These are phyloP conservation scores for Alloteropsis angusta DNA, from an alignment of 202 grass and related monocot genomes.

Conservation along the genomic window DNA sequence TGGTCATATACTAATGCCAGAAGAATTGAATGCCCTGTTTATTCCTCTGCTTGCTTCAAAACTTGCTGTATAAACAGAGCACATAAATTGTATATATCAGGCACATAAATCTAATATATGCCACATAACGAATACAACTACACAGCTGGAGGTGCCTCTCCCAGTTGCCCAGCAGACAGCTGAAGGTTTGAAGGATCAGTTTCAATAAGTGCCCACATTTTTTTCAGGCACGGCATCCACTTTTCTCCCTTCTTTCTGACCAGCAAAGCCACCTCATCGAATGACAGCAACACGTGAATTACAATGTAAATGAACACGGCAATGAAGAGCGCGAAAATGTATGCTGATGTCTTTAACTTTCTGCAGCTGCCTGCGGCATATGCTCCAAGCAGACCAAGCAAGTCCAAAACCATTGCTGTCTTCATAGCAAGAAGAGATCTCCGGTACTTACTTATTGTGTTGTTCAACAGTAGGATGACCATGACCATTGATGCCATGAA, in stretches of 20 bases:
- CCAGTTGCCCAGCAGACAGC: background rate
- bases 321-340: slow-evolving; percentile 31
- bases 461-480: slow-evolving; percentile 46
- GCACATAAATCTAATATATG: background rate
- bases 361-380: slow-evolving; percentile 35
- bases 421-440: slow-evolving; percentile 36
- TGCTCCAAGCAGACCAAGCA: slow-evolving; percentile 26
- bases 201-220: background rate
- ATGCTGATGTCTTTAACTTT: slow-evolving; percentile 29
- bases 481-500: slow-evolving; percentile 51
- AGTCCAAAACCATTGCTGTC: slow-evolving; percentile 35
- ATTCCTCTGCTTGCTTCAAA: background rate
- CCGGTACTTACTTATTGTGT: slow-evolving; percentile 27
- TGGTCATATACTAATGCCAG: background rate
- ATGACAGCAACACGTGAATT: slow-evolving; percentile 29
- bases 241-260: slow-evolving; percentile 13
- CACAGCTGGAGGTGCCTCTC: background rate
- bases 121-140: background rate
- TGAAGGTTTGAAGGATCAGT: background rate
- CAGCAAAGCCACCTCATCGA: slow-evolving; percentile 20
- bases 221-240: slow-evolving; percentile 1
- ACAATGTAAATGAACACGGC: slow-evolving; percentile 31
- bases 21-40: background rate
- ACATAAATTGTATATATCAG: background rate
- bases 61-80: no score